Evolutionary conservation across 495 filamentous ascomycete species (phyloP), one percentile per base, ranked within the genome.

Genomic region (Xylaria cubensis): DNA sequence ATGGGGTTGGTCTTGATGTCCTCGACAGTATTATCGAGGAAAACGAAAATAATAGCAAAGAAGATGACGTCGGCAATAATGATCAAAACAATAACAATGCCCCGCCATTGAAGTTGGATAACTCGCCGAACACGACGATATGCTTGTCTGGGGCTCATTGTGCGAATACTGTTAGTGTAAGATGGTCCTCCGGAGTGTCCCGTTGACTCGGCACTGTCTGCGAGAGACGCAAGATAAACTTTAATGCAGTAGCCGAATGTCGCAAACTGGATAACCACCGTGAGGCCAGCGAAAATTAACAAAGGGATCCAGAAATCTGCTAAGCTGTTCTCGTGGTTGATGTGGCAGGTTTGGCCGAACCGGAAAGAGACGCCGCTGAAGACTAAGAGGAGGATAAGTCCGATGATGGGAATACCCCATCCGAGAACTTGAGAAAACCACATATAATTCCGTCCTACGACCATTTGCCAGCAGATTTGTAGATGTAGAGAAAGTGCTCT

Each of bases 401-500:
- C 91, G 32, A 93, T 78, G 41, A 89, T 86, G 2, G 94, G 93
- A 53, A 98, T 85, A 10, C 90, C 94, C 91, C 95, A 97, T 71
- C 97, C 96, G 56, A 88, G 82, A 9, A 88, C 83, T 75, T 97
- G 90, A 13, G 97, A 90, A 72, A 87, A 87, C 88, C 93, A 94
- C 90, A 98, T 98, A 82, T 97, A 98, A 72, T 90, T 94, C 24
- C 88, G 87, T 4, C 96, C 97, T 9, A 97, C 91, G 6, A 95
- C 89, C 24, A 97, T 85, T 78, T 98, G 93, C 97, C 97, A 99
- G 84, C 94, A 97, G 58, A 99, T 97, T 82, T 98, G 97, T 15
- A 99, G 88, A 80, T 99, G 96, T 68, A 99, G 91, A 21, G 95
- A 97, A 53, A 98, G 79, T 4, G 96, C 92, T 64, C 96, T 90